phyloP scores from a whole-genome alignment of 805 yeast species.

The Ogataea nonfermentans region DNA sequence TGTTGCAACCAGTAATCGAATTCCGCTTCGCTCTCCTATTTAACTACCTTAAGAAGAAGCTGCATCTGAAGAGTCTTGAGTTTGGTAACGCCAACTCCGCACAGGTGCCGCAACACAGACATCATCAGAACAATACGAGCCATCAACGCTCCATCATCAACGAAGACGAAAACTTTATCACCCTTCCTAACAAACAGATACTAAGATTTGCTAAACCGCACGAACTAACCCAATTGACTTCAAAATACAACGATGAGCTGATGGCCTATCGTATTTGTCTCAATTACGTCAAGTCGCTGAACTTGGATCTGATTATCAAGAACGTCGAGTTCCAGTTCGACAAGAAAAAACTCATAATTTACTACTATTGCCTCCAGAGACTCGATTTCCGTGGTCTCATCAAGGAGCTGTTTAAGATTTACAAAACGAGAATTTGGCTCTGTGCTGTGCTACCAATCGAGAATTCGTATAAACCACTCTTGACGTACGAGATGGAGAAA shows the following conservation, averaged over 20 bases:
- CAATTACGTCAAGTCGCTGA: conserved; percentile 38
- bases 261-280: conserved; percentile 67
- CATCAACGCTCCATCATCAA: conserved; percentile 39
- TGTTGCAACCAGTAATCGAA: conserved; percentile 61
- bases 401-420: conserved; percentile 69
- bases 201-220: conserved; percentile 72
- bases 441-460: conserved; percentile 62
- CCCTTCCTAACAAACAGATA: conserved; percentile 76
- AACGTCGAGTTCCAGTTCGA: conserved; percentile 84
- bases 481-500: conserved; percentile 32
- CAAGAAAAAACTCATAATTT: conserved; percentile 71
- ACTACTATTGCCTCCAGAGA: conserved; percentile 61
- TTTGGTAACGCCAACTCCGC: conserved; percentile 33
- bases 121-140: conserved; percentile 20
- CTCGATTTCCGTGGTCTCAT: conserved; percentile 73
- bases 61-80: conserved; percentile 55
- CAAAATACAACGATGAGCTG: conserved; percentile 68
- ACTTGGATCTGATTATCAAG: conserved; percentile 55
- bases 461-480: conserved; percentile 30
- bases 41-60: conserved; percentile 70
- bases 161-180: conserved; percentile 57
- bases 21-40: conserved; percentile 67
- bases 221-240: conserved; percentile 60
- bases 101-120: conserved; percentile 20
- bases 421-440: conserved; percentile 80